Conservation (phyloP, 2,329 filamentous ascomycete species). For the Ampelomyces quisqualis region DNA sequence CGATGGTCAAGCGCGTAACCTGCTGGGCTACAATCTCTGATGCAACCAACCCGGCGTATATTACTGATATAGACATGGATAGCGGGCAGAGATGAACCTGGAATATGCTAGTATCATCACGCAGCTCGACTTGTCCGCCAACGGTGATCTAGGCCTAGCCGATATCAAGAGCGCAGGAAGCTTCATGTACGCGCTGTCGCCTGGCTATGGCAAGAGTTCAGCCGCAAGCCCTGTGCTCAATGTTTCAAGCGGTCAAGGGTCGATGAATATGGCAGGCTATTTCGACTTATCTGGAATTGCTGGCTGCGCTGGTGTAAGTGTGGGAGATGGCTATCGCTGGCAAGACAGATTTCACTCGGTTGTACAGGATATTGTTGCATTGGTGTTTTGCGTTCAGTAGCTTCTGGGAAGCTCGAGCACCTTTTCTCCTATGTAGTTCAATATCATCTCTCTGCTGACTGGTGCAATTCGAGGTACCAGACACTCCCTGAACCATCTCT, state of each 20-base stretch:
- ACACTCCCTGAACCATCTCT: slow-evolving; percentile 60
- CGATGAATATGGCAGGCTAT: slow-evolving; percentile 43
- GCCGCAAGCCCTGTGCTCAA: slow-evolving; percentile 47
- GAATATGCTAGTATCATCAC: slow-evolving; percentile 52
- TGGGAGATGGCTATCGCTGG: too few species aligned
- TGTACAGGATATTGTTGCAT: too few species aligned
- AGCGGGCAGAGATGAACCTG: slow-evolving; percentile 56
- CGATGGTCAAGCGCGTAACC: slow-evolving; percentile 55
- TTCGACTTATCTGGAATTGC: slow-evolving; percentile 32
- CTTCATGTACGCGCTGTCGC: slow-evolving; percentile 60
- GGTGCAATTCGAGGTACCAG: slow-evolving; percentile 62
- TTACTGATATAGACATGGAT: slow-evolving; percentile 58
- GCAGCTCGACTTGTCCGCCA: slow-evolving; percentile 42
- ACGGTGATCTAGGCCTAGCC: slow-evolving; percentile 56
- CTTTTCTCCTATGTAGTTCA: slow-evolving; percentile 71
- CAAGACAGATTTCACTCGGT: too few species aligned
- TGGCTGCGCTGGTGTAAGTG: slow-evolving; percentile 34
- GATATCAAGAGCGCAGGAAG: slow-evolving; percentile 56
- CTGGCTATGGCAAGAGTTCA: slow-evolving; percentile 51
- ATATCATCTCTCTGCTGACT: slow-evolving; percentile 69
- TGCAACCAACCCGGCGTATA: slow-evolving; percentile 55
- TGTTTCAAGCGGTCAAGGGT: slow-evolving; percentile 21
- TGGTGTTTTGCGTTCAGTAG: slow-evolving; percentile 51
- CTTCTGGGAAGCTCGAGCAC: slow-evolving; percentile 66
- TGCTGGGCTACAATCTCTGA: slow-evolving; percentile 60